phyloP scores from a whole-genome alignment of 2,329 filamentous ascomycete genomes.

The Alternaria incomplexa region DNA sequence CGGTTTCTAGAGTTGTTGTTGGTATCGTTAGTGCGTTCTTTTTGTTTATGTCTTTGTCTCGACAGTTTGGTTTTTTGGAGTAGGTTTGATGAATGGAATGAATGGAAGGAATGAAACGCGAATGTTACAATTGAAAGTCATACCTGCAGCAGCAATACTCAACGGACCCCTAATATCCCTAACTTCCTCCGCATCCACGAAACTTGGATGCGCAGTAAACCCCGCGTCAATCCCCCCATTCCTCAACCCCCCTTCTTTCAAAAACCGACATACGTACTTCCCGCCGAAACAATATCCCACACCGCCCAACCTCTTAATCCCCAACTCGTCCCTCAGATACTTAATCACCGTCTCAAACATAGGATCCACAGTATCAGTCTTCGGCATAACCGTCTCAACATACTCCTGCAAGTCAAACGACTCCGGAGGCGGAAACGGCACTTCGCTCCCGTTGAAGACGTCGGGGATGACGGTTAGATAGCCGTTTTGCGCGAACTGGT shows the following conservation, averaged over 20 bases:
- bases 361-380: slow-evolving; percentile 56
- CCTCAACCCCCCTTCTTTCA: slow-evolving; percentile 59
- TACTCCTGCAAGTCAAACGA: slow-evolving; percentile 60
- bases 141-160: slow-evolving; percentile 67
- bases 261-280: slow-evolving; percentile 67
- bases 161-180: slow-evolving; percentile 62
- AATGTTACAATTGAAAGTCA: not conserved
- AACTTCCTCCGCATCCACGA: slow-evolving; percentile 69
- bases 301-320: slow-evolving; percentile 64
- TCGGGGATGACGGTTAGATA: slow-evolving; percentile 74
- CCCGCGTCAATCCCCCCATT: slow-evolving; percentile 60
- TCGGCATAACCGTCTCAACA: slow-evolving; percentile 52
- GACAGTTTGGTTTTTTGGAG: not conserved
- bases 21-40: not conserved
- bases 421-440: slow-evolving; percentile 60
- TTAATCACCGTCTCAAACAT: slow-evolving; percentile 62
- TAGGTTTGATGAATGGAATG: not conserved
- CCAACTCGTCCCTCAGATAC: slow-evolving; percentile 61
- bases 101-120: not conserved
- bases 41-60: not conserved
- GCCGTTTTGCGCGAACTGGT: slow-evolving; percentile 75
- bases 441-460: slow-evolving; percentile 70
- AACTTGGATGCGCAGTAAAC: slow-evolving; percentile 78
- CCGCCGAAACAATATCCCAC: slow-evolving; percentile 78
- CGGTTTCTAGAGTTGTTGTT: slow-evolving; percentile 55